phyloP scores from a whole-genome alignment of 805 yeast species.

The Saccharomyces paradoxus region DNA sequence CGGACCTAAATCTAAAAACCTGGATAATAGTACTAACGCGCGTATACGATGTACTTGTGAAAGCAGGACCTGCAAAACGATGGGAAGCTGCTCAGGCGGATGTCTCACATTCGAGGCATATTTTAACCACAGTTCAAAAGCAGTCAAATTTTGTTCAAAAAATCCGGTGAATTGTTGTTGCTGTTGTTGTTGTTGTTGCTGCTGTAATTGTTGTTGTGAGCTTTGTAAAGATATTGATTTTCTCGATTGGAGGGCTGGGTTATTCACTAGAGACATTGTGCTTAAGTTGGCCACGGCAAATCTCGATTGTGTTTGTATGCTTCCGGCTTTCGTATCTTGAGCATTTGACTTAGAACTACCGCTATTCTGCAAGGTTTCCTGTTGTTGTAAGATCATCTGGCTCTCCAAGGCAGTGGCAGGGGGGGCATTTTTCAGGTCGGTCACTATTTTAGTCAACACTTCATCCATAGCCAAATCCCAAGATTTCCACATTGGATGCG shows the following conservation, averaged over 20 bases:
- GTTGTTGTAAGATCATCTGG: constrained; percentile 21
- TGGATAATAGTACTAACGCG: constrained; percentile 74
- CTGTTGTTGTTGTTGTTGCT: constrained; percentile 35
- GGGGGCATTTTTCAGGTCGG: constrained; percentile 32
- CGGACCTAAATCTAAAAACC: constrained; percentile 89
- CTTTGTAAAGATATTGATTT: constrained; percentile 3
- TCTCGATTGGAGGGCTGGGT: constrained; percentile 14
- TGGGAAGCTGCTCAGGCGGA: constrained; percentile 93
- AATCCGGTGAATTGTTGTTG: constrained; percentile 89
- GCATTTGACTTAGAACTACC: constrained; percentile 3
- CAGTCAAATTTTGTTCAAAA: constrained; percentile 92
- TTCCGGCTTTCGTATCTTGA: constrained; percentile 14
- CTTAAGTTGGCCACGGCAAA: constrained; percentile 30
- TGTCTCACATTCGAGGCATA: constrained; percentile 76
- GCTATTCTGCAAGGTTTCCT: constrained; percentile 14
- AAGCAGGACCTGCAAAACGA: constrained; percentile 81
- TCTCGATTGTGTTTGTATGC: constrained; percentile 23
- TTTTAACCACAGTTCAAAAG: constrained; percentile 92
- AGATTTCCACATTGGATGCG: constrained; percentile 93
- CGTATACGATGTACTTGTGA: constrained; percentile 91
- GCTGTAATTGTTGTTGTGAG: constrained; percentile 5
- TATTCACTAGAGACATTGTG: constrained; percentile 31
- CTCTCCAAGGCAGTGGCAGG: constrained; percentile 24
- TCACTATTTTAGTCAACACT: constrained; percentile 65
- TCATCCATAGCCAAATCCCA: constrained; percentile 98